Base-by-base conservation (phyloP, 345 rosid species). In the Camelina neglecta region DNA sequence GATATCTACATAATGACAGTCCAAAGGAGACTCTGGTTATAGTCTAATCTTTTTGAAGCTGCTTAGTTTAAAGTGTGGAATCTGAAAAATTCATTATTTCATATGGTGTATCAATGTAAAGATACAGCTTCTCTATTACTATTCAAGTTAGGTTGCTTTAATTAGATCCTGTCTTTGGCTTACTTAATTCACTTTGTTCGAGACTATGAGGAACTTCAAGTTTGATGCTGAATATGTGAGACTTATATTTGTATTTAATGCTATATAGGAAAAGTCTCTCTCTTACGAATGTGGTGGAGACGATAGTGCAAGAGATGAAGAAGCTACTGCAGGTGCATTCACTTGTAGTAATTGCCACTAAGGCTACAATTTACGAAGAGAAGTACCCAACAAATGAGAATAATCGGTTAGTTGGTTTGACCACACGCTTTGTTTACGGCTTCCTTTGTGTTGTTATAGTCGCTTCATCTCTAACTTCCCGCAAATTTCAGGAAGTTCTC, bases 251-350 rank as follows among this genome's bases (percentile, higher is more conserved):
- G 4, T 26, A 26, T 26, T 26, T 26, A 1, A 36, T 75, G 57
- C 8, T 78, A 63, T 73, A 61, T 60, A 92, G 97, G 89, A 93
- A 86, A 74, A 81, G 79, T 73, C 67, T 89, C 12, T 85, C 93
- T 67, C 86, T 89, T 74, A 90, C 86, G 20, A 81, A 73, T 67
- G 85, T 90, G 62, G 78, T 69, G 55, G 89, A 84, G 79, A 82
- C 83, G 18, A 79, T 89, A 39, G 97, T 93, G 78, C 82, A 80
- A 57, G 98, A 93, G 74, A 31, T 90, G 44, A 86, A 83, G 82
- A 88, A 85, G 82, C 83, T 93, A 68, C 61, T 86, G 64, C 78
- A 69, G 57, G 80, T 77, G 74, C 93, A 90, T 83, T 87, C 95
- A 58, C 44, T 90, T 80, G 86, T 93, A 64, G 82, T 93, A 53